Conservation (phyloP, 208 protist species). For the Crithidia mellificae region DNA sequence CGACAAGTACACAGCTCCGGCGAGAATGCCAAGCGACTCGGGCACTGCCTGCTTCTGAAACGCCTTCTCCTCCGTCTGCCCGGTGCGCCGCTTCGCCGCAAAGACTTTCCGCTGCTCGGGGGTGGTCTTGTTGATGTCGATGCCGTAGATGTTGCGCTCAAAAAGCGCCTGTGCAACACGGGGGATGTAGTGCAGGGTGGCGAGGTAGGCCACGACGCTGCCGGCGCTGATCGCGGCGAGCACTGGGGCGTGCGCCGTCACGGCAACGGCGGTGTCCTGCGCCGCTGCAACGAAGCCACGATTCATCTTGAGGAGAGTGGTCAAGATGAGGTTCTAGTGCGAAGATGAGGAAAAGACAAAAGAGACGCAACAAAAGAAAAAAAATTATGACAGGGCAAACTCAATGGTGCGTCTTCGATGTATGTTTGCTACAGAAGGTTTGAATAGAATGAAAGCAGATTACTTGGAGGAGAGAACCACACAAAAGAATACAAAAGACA, state of each 20-base stretch:
- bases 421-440: too few relatives aligned
- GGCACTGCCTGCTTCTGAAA: conserved; percentile 57
- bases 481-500: too few relatives aligned
- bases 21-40: conserved; percentile 80
- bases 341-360: not conserved
- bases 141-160: conserved; percentile 88
- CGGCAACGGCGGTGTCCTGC: conserved; percentile 25
- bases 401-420: too few relatives aligned
- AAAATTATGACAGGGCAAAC: too few relatives aligned
- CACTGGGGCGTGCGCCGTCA: conserved; percentile 47
- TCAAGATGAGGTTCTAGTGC: too few relatives aligned
- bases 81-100: conserved; percentile 35
- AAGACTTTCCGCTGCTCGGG: conserved; percentile 57
- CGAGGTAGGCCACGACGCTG: conserved; percentile 64
- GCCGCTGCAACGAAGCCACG: conserved; percentile 8
- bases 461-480: too few relatives aligned
- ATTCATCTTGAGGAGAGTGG: not conserved
- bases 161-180: conserved; percentile 63
- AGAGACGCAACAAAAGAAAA: too few relatives aligned
- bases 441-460: too few relatives aligned
- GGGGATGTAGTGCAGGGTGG: conserved; percentile 70
- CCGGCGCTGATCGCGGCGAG: conserved; percentile 45
- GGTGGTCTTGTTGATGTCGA: conserved; percentile 96
- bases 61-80: conserved; percentile 31
- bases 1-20: conserved; percentile 75